Percentiles rank a stretch among this genome's conserved stretches.
Conservation (phyloP, 2,329 filamentous ascomycete genomes). For the Talaromyces sp. region DNA sequence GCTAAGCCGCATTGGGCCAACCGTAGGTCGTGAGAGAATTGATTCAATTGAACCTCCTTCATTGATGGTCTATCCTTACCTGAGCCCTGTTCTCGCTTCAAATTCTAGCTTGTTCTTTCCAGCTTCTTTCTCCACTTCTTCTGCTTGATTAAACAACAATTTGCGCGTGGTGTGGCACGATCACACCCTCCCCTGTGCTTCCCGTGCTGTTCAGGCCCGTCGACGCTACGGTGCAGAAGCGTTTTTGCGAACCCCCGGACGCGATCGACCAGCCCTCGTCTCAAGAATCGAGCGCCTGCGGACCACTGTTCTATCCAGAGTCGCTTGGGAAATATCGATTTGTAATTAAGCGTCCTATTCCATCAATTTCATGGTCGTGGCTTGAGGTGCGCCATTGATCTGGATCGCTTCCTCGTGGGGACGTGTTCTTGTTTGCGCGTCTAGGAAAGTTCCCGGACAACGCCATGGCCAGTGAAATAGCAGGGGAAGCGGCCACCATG, state of each 20-base stretch:
- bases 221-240: constrained; percentile 16
- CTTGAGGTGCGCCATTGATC: constrained; percentile 4
- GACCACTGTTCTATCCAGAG: neutral
- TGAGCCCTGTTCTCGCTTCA: constrained; percentile 6
- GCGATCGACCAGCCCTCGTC: constrained; percentile 13
- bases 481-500: constrained; percentile 26
- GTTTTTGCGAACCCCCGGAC: constrained; percentile 14
- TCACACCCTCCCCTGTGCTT: constrained; percentile 4
- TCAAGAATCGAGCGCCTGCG: neutral
- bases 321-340: neutral
- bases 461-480: constrained; percentile 37
- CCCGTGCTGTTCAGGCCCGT: constrained; percentile 14
- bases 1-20: constrained; percentile 13
- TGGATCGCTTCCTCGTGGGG: constrained; percentile 11
- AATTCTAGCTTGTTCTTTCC: constrained; percentile 7
- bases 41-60: constrained; percentile 15
- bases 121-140: neutral
- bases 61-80: constrained; percentile 8
- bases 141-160: neutral
- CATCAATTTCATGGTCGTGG: constrained; percentile 7
- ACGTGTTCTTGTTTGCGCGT: constrained; percentile 16
- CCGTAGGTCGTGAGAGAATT: constrained; percentile 14
- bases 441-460: constrained; percentile 10
- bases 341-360: neutral
- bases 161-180: constrained; percentile 5